Evolutionary conservation across 352 stramenopile genomes (phyloP).

Genomic region (Phytophthora multivora): DNA sequence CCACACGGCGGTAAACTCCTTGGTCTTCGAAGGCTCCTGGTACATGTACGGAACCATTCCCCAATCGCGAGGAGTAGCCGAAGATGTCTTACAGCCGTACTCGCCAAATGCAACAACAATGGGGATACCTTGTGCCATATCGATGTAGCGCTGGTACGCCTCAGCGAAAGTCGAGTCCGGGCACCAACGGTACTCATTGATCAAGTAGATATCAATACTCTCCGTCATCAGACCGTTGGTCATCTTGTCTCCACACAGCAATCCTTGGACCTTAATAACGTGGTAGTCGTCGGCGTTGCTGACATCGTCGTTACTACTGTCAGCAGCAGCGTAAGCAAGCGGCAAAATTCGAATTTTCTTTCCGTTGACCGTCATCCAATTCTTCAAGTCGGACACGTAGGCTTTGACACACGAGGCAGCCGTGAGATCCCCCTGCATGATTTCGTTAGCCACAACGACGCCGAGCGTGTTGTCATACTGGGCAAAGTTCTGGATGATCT

Average conservation of each 20-base stretch:
- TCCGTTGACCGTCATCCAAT: conserved; percentile 87
- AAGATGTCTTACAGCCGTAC: conserved; percentile 77
- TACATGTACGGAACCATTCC: conserved; percentile 86
- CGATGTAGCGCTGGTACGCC: conserved; percentile 75
- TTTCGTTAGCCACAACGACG: conserved; percentile 88
- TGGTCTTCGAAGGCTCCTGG: conserved; percentile 59
- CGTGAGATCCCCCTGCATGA: conserved; percentile 84
- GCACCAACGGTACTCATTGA: conserved; percentile 91
- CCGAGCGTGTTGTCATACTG: conserved; percentile 88
- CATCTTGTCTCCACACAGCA: conserved; percentile 87
- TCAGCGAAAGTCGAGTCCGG: conserved; percentile 65
- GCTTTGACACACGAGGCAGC: conserved; percentile 82
- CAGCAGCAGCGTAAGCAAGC: conserved; percentile 80
- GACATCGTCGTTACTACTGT: conserved; percentile 73
- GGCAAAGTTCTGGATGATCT: conserved; percentile 89
- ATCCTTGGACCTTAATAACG: conserved; percentile 80
- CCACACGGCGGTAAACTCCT: conserved; percentile 79
- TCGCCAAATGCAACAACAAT: conserved; percentile 85
- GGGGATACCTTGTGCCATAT: conserved; percentile 75
- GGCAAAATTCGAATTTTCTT: conserved; percentile 84
- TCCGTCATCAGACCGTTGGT: conserved; percentile 78
- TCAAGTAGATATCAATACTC: conserved; percentile 89
- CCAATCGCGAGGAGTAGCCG: conserved; percentile 56
- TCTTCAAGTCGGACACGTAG: conserved; percentile 85
- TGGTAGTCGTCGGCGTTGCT: conserved; percentile 79